phyloP scores from a whole-genome alignment of 345 rosid species.

The Salix brachista region DNA sequence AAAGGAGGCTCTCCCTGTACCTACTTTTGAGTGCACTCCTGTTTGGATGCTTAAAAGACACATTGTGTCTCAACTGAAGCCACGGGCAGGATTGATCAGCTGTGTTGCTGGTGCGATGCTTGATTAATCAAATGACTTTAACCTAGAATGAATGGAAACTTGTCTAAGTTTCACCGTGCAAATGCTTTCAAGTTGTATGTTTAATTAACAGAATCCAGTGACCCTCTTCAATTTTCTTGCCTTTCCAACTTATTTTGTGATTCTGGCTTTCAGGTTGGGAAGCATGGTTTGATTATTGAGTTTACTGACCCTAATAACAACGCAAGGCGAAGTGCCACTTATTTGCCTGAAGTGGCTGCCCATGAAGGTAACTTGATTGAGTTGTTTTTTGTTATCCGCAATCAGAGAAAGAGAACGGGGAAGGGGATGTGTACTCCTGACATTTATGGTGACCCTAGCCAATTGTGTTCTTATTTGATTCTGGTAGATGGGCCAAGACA shows the following conservation, averaged over 20 bases:
- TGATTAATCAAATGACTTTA: not conserved
- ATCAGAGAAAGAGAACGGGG: not conserved
- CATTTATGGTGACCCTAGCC: not conserved
- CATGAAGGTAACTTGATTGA: conserved; percentile 68
- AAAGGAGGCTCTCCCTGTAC: not conserved
- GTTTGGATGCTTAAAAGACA: not conserved
- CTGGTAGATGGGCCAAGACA: not conserved
- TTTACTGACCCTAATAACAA: conserved; percentile 68
- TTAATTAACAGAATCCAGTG: not conserved
- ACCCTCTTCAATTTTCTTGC: not conserved
- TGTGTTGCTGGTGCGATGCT: not conserved
- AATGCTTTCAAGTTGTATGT: not conserved
- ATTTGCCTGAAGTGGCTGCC: conserved; percentile 95
- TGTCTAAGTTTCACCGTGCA: not conserved
- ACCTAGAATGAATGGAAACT: not conserved
- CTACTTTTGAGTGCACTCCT: not conserved
- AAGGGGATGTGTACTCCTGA: not conserved
- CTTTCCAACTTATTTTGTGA: not conserved
- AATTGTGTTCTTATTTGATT: not conserved
- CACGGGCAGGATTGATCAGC: not conserved
- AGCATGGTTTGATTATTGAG: conserved; percentile 90
- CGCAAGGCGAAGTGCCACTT: conserved; percentile 78
- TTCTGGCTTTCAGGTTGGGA: conserved; percentile 57
- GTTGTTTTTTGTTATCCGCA: not conserved
- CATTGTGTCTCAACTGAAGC: not conserved